Evolutionary conservation across 805 yeast species (phyloP), one percentile per base, ranked within the genome.

Genomic region (Saccharomycopsis sp.): DNA sequence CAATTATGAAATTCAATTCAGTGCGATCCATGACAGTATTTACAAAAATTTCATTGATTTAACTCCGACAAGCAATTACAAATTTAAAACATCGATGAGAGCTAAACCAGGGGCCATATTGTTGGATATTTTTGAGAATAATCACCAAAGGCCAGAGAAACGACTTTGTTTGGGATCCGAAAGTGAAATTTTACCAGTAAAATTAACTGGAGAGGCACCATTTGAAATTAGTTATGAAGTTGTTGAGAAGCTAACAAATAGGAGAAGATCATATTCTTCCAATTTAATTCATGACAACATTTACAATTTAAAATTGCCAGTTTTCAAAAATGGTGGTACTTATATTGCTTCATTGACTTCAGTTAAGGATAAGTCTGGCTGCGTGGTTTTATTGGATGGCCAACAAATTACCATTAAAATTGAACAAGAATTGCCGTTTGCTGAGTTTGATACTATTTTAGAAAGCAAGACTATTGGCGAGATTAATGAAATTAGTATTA

Each of bases 131-230:
- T 41, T 44, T 17, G 52, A 41, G 7, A 49, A 55, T 21, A 22
- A 31, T 7, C 38, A 44, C 4, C 33, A 45, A 32, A 22, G 13
- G 8, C n/a, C 37, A n/a, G 44, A 50, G 24, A 53, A 58, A 23
- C 55, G 61, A 19, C 58, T 75, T 48, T 77, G 83, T 54, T 59
- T 75, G 3, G 76, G 75, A 5, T 71, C 71, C 17, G 56, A 56
- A 3, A 66, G 69, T 43, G 53, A 56, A 2, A 62, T 84, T 3
- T 31, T 47, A 21, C 79, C 81, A 0, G 69, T 90, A 3, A 58
- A 60, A 7, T 71, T 93, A 19, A 77, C 74, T 40, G 99, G 99
- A 11, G 79, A 79, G 52, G 75, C 83, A 0, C 97, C 97, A 3
- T 86, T 82, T 53, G 65, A 73, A 2, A 67, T 93, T 43, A 69